phyloP scores from a whole-genome alignment of 73 alveolate genomes.

The Paramecium bursaria region DNA sequence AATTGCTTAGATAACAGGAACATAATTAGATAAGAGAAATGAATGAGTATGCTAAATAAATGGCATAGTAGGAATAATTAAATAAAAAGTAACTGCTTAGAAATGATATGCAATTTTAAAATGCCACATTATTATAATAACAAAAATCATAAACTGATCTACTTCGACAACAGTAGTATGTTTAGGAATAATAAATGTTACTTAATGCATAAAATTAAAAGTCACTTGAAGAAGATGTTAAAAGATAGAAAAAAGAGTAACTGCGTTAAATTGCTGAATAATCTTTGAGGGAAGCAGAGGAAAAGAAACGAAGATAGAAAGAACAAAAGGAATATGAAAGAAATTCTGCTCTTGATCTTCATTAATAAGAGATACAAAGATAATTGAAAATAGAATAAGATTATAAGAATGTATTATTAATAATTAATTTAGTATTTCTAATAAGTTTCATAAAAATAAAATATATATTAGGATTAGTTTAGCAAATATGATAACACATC shows the following conservation, averaged over 20 bases:
- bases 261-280: background rate
- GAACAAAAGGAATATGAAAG: conserved; percentile 22
- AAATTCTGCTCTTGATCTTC: background rate
- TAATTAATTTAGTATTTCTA: background rate
- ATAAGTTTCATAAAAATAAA: conserved; percentile 16
- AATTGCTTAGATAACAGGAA: too few relatives aligned
- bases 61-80: too few relatives aligned
- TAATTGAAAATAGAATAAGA: conserved; percentile 4
- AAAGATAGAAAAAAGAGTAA: background rate
- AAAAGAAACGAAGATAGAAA: conserved; percentile 5
- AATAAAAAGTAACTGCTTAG: too few relatives aligned
- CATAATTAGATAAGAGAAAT: too few relatives aligned
- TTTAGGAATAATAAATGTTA: too few relatives aligned
- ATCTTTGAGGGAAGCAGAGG: conserved; percentile 22
- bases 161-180: too few relatives aligned
- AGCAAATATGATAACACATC: conserved; percentile 22
- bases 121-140: too few relatives aligned
- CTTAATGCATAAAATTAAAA: too few relatives aligned
- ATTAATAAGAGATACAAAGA: background rate
- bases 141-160: too few relatives aligned
- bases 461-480: background rate
- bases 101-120: too few relatives aligned
- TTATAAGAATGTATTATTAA: conserved; percentile 18
- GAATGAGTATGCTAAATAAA: too few relatives aligned
- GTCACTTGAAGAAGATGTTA: too few relatives aligned